Evolutionary conservation across 495 filamentous ascomycete species (phyloP).

Genomic region (Durotheca rogersii): DNA sequence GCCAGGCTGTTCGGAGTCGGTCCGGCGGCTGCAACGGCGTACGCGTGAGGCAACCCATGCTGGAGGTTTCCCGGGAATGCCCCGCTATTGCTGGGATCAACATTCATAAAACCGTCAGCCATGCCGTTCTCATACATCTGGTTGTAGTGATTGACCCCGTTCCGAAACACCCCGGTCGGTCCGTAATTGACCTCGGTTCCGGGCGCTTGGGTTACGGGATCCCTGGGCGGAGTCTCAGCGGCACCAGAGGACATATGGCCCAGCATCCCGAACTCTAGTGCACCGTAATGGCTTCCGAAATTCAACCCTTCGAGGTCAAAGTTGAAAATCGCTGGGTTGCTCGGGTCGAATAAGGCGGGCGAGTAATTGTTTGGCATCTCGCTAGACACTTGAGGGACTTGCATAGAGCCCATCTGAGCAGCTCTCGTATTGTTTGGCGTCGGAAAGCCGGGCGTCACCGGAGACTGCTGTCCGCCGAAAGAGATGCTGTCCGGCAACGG

Average conservation of each 20-base stretch:
- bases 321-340: constrained; percentile 87
- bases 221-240: constrained; percentile 72
- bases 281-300: constrained; percentile 93
- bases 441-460: constrained; percentile 68
- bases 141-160: constrained; percentile 44
- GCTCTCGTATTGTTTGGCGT: constrained; percentile 42
- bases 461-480: constrained; percentile 64
- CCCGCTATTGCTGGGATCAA: constrained; percentile 41
- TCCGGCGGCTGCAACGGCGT: constrained; percentile 49
- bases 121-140: constrained; percentile 46
- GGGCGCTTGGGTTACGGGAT: constrained; percentile 43
- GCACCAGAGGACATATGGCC: constrained; percentile 89
- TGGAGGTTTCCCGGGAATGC: constrained; percentile 51
- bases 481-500: constrained; percentile 50
- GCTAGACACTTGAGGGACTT: constrained; percentile 41
- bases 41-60: constrained; percentile 53
- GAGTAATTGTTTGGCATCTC: constrained; percentile 49
- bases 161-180: constrained; percentile 45
- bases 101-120: constrained; percentile 42
- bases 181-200: constrained; percentile 44
- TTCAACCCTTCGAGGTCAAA: constrained; percentile 92
- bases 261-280: constrained; percentile 90
- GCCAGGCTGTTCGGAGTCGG: constrained; percentile 47
- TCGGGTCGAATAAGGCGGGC: constrained; percentile 75
- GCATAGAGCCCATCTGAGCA: constrained; percentile 33